phyloP scores from a whole-genome alignment of 768 basidiomycete species.

The Mycena belliarum region DNA sequence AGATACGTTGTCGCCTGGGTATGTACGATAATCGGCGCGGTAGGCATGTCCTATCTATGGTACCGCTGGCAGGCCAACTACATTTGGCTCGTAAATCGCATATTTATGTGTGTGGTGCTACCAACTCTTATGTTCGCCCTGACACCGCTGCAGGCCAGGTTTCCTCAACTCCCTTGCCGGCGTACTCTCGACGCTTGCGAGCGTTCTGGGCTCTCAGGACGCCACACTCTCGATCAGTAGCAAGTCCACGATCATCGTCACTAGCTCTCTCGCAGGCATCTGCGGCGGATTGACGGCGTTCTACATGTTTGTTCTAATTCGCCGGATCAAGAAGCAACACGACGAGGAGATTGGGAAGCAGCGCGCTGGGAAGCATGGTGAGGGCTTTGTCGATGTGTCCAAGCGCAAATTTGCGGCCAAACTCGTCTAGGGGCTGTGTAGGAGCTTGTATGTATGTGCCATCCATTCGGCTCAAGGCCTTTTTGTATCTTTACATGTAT shows the following conservation, averaged over 20 bases:
- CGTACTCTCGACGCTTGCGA: slow-evolving; percentile 54
- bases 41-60: slow-evolving; percentile 62
- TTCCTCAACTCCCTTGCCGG: slow-evolving; percentile 58
- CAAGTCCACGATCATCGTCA: slow-evolving; percentile 50
- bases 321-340: slow-evolving; percentile 45
- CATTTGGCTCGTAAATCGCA: slow-evolving; percentile 55
- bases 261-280: slow-evolving; percentile 37
- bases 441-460: not conserved
- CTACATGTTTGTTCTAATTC: slow-evolving; percentile 48
- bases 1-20: slow-evolving; percentile 58
- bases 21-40: slow-evolving; percentile 52
- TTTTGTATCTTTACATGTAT: not conserved
- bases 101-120: slow-evolving; percentile 48
- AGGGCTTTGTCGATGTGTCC: slow-evolving; percentile 12
- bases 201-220: slow-evolving; percentile 49
- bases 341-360: slow-evolving; percentile 42
- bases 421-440: not conserved
- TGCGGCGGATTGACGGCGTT: slow-evolving; percentile 41
- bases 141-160: slow-evolving; percentile 44
- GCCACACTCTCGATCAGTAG: slow-evolving; percentile 45
- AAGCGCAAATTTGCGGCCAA: slow-evolving; percentile 3
- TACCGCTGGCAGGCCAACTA: slow-evolving; percentile 62
- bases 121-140: not conserved
- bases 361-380: slow-evolving; percentile 38
- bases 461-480: not conserved